A percentile compares a stretch with the other conserved stretches of the same genome.
These are phyloP conservation scores for Eragrostis tef DNA, from an alignment of 202 grass and related monocot genomes.

Conservation along the genomic window DNA sequence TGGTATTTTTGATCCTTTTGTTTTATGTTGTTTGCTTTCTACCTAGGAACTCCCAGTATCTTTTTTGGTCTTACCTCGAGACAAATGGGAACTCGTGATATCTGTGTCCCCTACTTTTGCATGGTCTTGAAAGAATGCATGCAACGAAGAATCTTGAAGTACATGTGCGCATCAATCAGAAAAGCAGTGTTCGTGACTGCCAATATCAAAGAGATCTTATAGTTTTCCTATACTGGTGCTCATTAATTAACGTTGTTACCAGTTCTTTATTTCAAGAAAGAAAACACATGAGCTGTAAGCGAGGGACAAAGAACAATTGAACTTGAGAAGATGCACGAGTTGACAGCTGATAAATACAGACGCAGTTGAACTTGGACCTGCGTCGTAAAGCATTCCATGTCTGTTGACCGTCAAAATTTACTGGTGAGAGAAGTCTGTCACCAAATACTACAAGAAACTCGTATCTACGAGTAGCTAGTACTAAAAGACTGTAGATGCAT, in stretches of 20 bases:
- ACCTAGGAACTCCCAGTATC: constrained; percentile 45
- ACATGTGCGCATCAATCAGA: constrained; percentile 55
- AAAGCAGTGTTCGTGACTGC: background rate
- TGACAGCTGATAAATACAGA: constrained; percentile 62
- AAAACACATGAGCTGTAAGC: background rate
- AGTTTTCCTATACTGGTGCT: background rate
- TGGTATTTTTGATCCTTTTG: constrained; percentile 37
- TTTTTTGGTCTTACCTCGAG: constrained; percentile 57
- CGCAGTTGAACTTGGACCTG: constrained; percentile 27
- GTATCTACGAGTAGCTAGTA: background rate
- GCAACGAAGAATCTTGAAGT: constrained; percentile 62
- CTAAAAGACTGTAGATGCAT: constrained; percentile 11
- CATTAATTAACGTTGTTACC: background rate
- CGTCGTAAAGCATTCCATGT: constrained; percentile 54
- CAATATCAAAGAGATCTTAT: constrained; percentile 8
- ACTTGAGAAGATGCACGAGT: constrained; percentile 51
- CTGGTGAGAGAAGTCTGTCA: constrained; percentile 37
- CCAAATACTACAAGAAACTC: constrained; percentile 42
- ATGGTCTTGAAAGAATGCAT: constrained; percentile 60
- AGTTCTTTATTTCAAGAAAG: background rate
- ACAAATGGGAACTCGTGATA: constrained; percentile 63
- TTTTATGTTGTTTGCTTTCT: constrained; percentile 57
- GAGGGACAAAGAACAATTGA: constrained; percentile 51
- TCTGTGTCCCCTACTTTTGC: constrained; percentile 62
- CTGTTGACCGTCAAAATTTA: constrained; percentile 46